Base-by-base conservation (phyloP, 2,329 filamentous ascomycete species). In the Arthrobotrys conoides region DNA sequence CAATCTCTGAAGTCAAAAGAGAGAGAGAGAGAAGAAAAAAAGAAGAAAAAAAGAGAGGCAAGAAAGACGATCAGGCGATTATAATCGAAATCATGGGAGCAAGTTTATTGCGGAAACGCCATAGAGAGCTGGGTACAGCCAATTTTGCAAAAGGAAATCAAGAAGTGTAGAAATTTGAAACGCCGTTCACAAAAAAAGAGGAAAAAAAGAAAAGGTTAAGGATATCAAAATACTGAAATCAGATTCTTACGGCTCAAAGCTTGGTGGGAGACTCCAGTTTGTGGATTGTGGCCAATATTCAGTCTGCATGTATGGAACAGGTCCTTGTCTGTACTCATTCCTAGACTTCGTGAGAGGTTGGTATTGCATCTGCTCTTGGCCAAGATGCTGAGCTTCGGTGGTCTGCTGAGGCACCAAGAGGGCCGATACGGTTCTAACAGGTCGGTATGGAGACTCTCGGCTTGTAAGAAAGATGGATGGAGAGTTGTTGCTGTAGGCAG, bases 361-460 rank as follows among this genome's bases (percentile, higher is more conserved):
- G 83, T 96, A 93, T 83, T 95, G 91, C 91, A 96, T 94, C 85
- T 94, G 89, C 77, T 90, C 88, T 66, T 92, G 90, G 59, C 88
- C 85, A 68, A 87, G 86, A 85, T 84, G 89, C 82, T 92, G 86
- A 80, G 91, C 87, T 83, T 93, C 91, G 81, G 92, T 89, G 80
- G 93, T 93, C 8, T 90, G 88, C 24, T 93, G 92, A 0, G 94
- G 92, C 75, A 96, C 93, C 33, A 97, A 87, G n/a, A 98, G 88
- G 0, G 93, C 97, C 81, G 96, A 94, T 76, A 97, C 93, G 78
- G 93, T 89, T 67, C 94, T 92, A 46, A 97, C 91, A 0, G 95
- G 95, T 80, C 93, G 92, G 85, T 98, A 98, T 2, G 96, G 96
- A 70, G 95, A 98, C 80, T 92, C 91, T 71, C 96, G 90, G 83